Evolutionary conservation across 1,284 basidiomycete species (phyloP).

Genomic region (Papiliotrema terrestris): DNA sequence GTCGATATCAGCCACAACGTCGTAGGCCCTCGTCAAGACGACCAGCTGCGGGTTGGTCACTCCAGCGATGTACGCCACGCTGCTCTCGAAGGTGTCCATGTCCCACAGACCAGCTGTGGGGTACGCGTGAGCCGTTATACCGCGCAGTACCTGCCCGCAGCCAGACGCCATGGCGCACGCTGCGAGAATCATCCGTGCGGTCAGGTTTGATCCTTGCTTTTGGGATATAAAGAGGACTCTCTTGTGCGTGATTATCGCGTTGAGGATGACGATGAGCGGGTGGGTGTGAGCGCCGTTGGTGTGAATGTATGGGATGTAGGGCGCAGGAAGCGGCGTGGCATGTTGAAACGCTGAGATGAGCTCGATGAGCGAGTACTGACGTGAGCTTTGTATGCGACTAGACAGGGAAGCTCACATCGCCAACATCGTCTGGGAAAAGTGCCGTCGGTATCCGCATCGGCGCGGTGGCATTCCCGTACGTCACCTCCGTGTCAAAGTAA

Average conservation of each 20-base stretch:
- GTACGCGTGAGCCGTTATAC: constrained; percentile 83
- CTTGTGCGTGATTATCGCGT: constrained; percentile 88
- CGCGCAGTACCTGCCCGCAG: constrained; percentile 75
- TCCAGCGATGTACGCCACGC: constrained; percentile 88
- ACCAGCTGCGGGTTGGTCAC: constrained; percentile 97
- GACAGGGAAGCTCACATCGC: constrained; percentile 86
- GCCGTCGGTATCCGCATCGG: constrained; percentile 83
- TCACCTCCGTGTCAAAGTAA: constrained; percentile 80
- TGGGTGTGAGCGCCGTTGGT: constrained; percentile 86
- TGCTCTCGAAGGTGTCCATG: constrained; percentile 81
- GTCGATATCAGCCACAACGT: constrained; percentile 85
- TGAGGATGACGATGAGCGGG: constrained; percentile 90
- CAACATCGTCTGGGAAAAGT: constrained; percentile 88
- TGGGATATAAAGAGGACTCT: constrained; percentile 91
- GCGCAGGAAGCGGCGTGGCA: constrained; percentile 61
- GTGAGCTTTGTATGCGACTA: constrained; percentile 1
- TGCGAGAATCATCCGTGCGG: constrained; percentile 84
- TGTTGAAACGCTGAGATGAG: constrained; percentile 80
- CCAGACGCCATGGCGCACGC: constrained; percentile 90
- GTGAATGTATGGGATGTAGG: constrained; percentile 85
- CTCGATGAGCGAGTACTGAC: constrained; percentile 87
- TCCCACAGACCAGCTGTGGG: constrained; percentile 89
- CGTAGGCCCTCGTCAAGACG: constrained; percentile 74
- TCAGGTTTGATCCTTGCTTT: constrained; percentile 76
- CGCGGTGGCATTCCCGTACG: constrained; percentile 69